Conservation (phyloP, 1,284 basidiomycete species). For the Irpex lacteus region DNA sequence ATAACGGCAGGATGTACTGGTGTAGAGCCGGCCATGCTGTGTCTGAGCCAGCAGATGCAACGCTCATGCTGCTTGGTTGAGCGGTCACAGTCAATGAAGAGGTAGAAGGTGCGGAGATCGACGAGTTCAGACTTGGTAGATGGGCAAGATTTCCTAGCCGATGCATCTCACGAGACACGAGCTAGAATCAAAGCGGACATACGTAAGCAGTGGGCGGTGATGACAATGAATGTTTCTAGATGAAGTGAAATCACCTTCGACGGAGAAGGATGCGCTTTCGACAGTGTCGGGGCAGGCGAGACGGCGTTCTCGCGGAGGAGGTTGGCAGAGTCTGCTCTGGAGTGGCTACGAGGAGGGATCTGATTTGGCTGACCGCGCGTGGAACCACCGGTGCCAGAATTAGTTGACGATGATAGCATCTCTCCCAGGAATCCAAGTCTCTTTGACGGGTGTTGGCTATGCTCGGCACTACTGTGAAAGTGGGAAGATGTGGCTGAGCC, state of each 20-base stretch:
- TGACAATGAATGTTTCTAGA: slow-evolving; percentile 9
- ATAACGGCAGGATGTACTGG: slow-evolving; percentile 84
- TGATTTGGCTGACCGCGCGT: slow-evolving; percentile 20
- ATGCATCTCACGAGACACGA: slow-evolving; percentile 77
- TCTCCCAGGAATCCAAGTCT: slow-evolving; percentile 31
- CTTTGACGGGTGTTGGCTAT: slow-evolving; percentile 15
- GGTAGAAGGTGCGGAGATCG: slow-evolving; percentile 37
- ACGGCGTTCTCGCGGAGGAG: slow-evolving; percentile 24
- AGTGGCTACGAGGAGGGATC: slow-evolving; percentile 26
- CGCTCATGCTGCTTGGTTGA: slow-evolving; percentile 27
- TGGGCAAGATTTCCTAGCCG: slow-evolving; percentile 60
- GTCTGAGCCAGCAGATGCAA: slow-evolving; percentile 40
- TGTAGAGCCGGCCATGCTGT: slow-evolving; percentile 83
- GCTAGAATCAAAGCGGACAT: slow-evolving; percentile 41
- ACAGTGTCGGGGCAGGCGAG: slow-evolving; percentile 25
- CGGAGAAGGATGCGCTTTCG: slow-evolving; percentile 54
- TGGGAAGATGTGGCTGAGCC: slow-evolving; percentile 1
- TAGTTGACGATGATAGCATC: slow-evolving; percentile 27
- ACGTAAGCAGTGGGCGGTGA: background rate
- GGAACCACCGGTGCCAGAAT: slow-evolving; percentile 16
- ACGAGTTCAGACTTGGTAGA: slow-evolving; percentile 37
- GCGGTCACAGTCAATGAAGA: slow-evolving; percentile 29
- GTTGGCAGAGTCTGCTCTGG: slow-evolving; percentile 26
- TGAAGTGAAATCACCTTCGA: slow-evolving; percentile 50
- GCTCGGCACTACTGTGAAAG: slow-evolving; percentile 13